Evolutionary conservation across 192 early-diverging fungal species (phyloP), one percentile per base, ranked within the genome.

Genomic region (Backusella westeae): DNA sequence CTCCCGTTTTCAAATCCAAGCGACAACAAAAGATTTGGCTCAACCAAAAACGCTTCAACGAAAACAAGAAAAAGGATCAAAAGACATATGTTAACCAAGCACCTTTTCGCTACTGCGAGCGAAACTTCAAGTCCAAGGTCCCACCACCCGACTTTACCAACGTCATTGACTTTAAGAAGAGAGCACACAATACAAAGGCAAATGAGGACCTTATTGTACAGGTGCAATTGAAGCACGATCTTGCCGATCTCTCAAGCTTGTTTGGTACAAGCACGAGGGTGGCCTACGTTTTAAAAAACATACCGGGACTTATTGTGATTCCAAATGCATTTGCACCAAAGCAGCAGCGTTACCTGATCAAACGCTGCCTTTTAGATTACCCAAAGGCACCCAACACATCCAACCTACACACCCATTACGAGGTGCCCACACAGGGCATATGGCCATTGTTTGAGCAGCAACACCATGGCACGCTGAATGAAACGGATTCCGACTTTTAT

Each of bases 361-460:
- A 89, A 74, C 82, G 88, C 36, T 94, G 94, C 67, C 84, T 99
- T 34, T 85, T 87, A 56, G 89, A 94, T n/a, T 95, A 93, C 75
- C 82, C 95, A 2, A 75, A 79, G 32, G 87, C 89, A 32, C 97
- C 97, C 6, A 97, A 95, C 80, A 89, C 91, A 8, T 91, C 91
- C 49, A 99, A 96, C 82, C 87, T 99, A 4, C 94, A 98, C 75
- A 91, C 96, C 19, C 96, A 96, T 77, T 98, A 94, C 72, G 68
- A 81, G 6, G 72, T 95, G 19, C 92, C 92, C 6, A 66, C 81
- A 1, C 71, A 80, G 34, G 93, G 93, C 7, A 39, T 91, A 17
- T 93, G 90, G 93, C 75, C 84, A 21, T 73, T 85, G 21, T 81
- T 90, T 75, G 88, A 87, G 59, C 36, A 75, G 34, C 77, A 81